These are phyloP conservation scores for Arbutus unedo DNA, from an alignment of 148 eudicot genomes.

Conservation along the genomic window DNA sequence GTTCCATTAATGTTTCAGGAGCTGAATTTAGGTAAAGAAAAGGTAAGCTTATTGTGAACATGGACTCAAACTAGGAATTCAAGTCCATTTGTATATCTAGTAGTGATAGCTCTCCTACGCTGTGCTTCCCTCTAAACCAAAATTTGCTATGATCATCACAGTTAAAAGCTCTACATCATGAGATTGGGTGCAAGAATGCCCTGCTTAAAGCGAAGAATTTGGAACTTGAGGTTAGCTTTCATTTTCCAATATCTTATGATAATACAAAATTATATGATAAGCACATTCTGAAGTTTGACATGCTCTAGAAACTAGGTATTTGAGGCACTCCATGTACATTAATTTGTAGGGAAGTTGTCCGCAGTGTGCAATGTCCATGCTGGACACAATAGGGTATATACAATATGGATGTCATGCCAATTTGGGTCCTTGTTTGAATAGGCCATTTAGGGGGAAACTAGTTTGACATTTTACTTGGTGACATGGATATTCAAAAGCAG, in stretches of 20 bases:
- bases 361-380: neutral
- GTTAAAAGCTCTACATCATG: constrained; percentile 59
- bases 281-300: neutral
- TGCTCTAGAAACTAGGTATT: neutral
- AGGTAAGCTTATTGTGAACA: constrained; percentile 31
- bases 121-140: neutral
- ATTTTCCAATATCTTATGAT: neutral
- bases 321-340: neutral
- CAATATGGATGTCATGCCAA: neutral
- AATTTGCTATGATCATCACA: constrained; percentile 22
- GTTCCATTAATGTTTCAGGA: constrained; percentile 41
- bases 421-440: neutral
- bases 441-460: neutral
- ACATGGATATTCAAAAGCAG: neutral
- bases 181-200: constrained; percentile 53
- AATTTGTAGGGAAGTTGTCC: neutral
- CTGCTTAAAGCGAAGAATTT: constrained; percentile 43
- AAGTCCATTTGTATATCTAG: neutral
- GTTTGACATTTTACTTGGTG: neutral
- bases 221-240: constrained; percentile 39
- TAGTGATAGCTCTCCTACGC: neutral
- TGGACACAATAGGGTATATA: neutral
- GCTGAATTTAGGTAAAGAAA: constrained; percentile 53
- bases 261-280: constrained; percentile 18
- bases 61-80: neutral